Base-by-base conservation (phyloP, 2,329 filamentous ascomycete species). In the Periconia sp. region DNA sequence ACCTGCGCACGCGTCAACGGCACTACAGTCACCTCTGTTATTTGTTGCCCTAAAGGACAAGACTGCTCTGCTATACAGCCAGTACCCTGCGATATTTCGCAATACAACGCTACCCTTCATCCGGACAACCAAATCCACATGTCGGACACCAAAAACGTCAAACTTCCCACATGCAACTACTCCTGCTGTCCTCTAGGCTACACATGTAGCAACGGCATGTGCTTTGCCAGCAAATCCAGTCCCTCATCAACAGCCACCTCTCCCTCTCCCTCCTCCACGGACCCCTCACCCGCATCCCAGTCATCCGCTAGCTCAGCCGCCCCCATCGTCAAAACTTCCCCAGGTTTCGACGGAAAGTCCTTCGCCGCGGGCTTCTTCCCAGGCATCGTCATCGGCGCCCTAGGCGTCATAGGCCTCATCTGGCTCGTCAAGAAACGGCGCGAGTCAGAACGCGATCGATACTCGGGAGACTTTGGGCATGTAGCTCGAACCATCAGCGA, bases 161-260 rank as follows among this genome's bases (percentile, higher is more conserved):
- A 73, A 9, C 73, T 91, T 11, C 68, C 72, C 2, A 75, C 69
- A 15, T 91, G 88, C 56, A 84, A 79, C 11, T 63, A 57, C 13
- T 67, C 55, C 40, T 92, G 87, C 69, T 92, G 88, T 62, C 87
- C 88, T 0, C 85, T 85, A 66, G 88, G 88, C 3, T 91, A 86
- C 69, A 71, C 73, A 1, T 92, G 88, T 70, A 68, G 78, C 24
- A 63, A 62, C 38, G 71, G 71, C 29, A 65, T 68, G 36, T 90
- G 87, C 56, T 63, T 74, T 9, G 74, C 71, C 54, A 66, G 83
- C 48, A 49, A 70, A 12, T 77, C 86, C 57, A 80, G 46, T 7
- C 44, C 59, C 7, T 46, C 63, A 1, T 38, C 60, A 5, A 51
- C 53, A 6, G 63, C 60, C 17, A 42, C 58, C 10, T 47, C 48